Percentiles rank a stretch among this genome's conserved stretches.
These are phyloP conservation scores for Pichia gijzeniarum DNA, from an alignment of 805 yeast species.

Conservation along the genomic window DNA sequence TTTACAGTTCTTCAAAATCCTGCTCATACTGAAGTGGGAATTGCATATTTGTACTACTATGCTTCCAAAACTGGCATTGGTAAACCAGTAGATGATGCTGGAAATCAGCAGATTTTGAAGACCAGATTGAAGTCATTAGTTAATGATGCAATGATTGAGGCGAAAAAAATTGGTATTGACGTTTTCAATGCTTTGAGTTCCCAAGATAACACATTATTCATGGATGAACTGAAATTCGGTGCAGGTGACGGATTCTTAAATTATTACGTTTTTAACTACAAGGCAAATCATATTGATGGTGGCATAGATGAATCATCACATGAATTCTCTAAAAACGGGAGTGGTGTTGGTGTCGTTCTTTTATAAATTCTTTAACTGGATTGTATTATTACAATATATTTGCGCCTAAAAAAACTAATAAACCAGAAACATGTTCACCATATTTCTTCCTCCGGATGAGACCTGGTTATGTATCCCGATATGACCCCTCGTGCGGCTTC, in stretches of 20 bases:
- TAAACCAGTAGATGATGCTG: conserved; percentile 27
- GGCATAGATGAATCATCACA: conserved; percentile 54
- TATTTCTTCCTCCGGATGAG: neutral
- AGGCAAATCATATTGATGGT: conserved; percentile 71
- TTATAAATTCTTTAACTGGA: conserved; percentile 33
- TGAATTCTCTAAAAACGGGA: conserved; percentile 33
- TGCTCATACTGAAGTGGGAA: conserved; percentile 60
- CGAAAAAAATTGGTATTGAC: conserved; percentile 66
- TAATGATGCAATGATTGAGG: conserved; percentile 68
- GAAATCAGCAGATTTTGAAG: conserved; percentile 31
- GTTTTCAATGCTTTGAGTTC: conserved; percentile 90
- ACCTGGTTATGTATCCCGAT: conserved; percentile 4
- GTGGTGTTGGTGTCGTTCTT: conserved; percentile 90
- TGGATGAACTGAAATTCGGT: conserved; percentile 81
- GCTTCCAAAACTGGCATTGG: conserved; percentile 61
- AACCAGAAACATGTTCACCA: conserved; percentile 1
- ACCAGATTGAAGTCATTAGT: conserved; percentile 57
- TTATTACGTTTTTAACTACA: conserved; percentile 88
- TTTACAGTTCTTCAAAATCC: conserved; percentile 70
- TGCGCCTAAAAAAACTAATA: neutral
- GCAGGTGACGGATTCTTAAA: conserved; percentile 89
- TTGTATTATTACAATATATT: neutral
- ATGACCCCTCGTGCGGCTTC: conserved; percentile 1
- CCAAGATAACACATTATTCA: conserved; percentile 81
- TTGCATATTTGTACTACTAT: conserved; percentile 87